phyloP scores from a whole-genome alignment of 768 basidiomycete species.

The Artomyces pyxidatus region DNA sequence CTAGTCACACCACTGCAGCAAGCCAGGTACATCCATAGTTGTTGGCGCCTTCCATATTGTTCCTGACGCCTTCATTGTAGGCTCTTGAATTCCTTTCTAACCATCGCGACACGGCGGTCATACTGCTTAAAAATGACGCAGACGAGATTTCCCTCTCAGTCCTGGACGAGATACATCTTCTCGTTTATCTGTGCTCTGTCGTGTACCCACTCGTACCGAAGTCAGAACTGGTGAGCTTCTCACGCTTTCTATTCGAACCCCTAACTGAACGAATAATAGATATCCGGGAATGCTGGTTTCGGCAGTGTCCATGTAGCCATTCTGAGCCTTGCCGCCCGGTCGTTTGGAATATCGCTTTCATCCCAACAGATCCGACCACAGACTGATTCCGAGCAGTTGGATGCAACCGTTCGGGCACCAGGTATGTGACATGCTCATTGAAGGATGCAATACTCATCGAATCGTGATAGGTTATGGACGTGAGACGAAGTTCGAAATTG shows the following conservation, averaged over 20 bases:
- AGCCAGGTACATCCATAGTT: slow-evolving; percentile 46
- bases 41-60: neutral
- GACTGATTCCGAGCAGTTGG: slow-evolving; percentile 56
- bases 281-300: slow-evolving; percentile 67
- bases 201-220: slow-evolving; percentile 67
- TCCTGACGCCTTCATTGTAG: slow-evolving; percentile 27
- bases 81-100: slow-evolving; percentile 72
- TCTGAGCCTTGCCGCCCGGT: slow-evolving; percentile 63
- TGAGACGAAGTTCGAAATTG: slow-evolving; percentile 51
- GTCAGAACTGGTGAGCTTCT: slow-evolving; percentile 61
- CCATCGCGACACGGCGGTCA: slow-evolving; percentile 78
- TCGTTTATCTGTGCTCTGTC: slow-evolving; percentile 62
- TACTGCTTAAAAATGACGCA: slow-evolving; percentile 70
- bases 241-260: neutral
- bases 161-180: slow-evolving; percentile 72
- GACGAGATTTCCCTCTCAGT: slow-evolving; percentile 53
- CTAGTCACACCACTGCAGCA: slow-evolving; percentile 54
- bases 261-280: slow-evolving; percentile 22
- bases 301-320: slow-evolving; percentile 81
- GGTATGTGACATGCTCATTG: slow-evolving; percentile 30
- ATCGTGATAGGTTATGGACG: slow-evolving; percentile 37
- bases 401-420: slow-evolving; percentile 44
- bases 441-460: neutral
- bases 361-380: slow-evolving; percentile 49
- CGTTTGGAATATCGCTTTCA: slow-evolving; percentile 54